These are phyloP conservation scores for Candida adriatica DNA, from an alignment of 805 yeast genomes.

Conservation along the genomic window DNA sequence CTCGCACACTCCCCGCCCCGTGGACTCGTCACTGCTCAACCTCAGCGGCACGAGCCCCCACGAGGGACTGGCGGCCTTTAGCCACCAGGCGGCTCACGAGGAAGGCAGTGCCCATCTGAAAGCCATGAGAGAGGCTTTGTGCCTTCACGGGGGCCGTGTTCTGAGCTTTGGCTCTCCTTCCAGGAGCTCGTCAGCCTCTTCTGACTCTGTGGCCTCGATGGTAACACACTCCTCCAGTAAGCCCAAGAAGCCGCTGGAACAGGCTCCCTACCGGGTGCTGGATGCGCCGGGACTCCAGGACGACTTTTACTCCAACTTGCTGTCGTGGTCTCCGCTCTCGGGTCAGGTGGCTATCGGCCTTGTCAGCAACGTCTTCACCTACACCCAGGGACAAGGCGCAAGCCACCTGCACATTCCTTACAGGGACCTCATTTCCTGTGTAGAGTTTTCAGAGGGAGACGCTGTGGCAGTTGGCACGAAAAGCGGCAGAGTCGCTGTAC, in stretches of 20 bases:
- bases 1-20: too few species aligned
- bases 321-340: slow-evolving; percentile 58
- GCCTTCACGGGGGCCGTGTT: too few species aligned
- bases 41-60: too few species aligned
- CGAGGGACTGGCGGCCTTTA: too few species aligned
- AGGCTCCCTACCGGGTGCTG: slow-evolving; percentile 42
- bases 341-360: slow-evolving; percentile 61
- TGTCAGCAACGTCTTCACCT: slow-evolving; percentile 48
- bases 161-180: too few species aligned
- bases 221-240: slow-evolving; percentile 4
- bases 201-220: too few species aligned
- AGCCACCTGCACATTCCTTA: slow-evolving; percentile 33
- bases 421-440: slow-evolving; percentile 44
- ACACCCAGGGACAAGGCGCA: slow-evolving; percentile 50
- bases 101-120: too few species aligned
- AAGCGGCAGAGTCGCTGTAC: slow-evolving; percentile 44
- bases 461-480: slow-evolving; percentile 50
- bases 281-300: slow-evolving; percentile 69
- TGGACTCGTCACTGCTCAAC: too few species aligned
- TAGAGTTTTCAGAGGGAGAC: slow-evolving; percentile 45
- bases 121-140: too few species aligned
- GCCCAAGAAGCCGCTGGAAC: slow-evolving; percentile 25
- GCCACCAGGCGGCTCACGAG: too few species aligned
- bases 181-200: too few species aligned
- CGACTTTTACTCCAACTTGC: slow-evolving; percentile 71